A percentile compares a stretch with the other conserved stretches of the same genome.
Evolutionary conservation across 192 early-diverging fungal species (phyloP).

Genomic region (Rhizophagus clarus): DNA sequence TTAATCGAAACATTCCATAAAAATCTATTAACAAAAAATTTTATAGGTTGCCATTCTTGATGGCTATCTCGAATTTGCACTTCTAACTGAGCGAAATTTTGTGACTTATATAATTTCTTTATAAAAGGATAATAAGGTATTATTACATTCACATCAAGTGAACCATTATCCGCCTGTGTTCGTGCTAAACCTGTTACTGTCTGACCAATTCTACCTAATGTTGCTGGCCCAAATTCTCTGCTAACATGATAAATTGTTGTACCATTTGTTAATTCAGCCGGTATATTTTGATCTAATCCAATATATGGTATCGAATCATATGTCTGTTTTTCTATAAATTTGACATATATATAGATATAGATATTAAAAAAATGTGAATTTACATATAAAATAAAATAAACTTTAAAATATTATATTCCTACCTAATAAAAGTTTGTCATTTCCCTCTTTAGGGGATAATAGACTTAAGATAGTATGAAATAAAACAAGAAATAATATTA

Average conservation of each 20-base stretch:
- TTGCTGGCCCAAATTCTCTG: slow-evolving; percentile 56
- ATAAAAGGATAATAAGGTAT: slow-evolving; percentile 55
- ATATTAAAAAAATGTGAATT: no score
- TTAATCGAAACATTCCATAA: slow-evolving; percentile 27
- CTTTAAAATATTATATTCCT: not conserved
- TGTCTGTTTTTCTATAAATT: not conserved
- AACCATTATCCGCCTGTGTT: slow-evolving; percentile 42
- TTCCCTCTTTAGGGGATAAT: not conserved
- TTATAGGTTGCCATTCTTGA: slow-evolving; percentile 33
- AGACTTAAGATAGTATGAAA: not conserved
- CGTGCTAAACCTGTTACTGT: slow-evolving; percentile 50
- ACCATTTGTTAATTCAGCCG: slow-evolving; percentile 29
- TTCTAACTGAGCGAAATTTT: not conserved
- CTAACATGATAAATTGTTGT: slow-evolving; percentile 56
- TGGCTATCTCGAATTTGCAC: slow-evolving; percentile 29
- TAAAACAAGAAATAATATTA: no score
- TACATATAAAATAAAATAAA: no score
- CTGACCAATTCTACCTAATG: slow-evolving; percentile 54
- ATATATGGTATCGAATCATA: slow-evolving; percentile 36
- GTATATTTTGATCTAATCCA: slow-evolving; percentile 40
- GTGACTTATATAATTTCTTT: slow-evolving; percentile 20
- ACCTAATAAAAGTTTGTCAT: not conserved
- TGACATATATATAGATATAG: not conserved
- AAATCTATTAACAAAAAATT: slow-evolving; percentile 43
- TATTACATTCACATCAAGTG: slow-evolving; percentile 47